Percentiles rank a stretch among this genome's conserved stretches.
These are phyloP conservation scores for Lanmaoa pseudosensibilis DNA, from an alignment of 768 basidiomycete genomes.

Conservation along the genomic window DNA sequence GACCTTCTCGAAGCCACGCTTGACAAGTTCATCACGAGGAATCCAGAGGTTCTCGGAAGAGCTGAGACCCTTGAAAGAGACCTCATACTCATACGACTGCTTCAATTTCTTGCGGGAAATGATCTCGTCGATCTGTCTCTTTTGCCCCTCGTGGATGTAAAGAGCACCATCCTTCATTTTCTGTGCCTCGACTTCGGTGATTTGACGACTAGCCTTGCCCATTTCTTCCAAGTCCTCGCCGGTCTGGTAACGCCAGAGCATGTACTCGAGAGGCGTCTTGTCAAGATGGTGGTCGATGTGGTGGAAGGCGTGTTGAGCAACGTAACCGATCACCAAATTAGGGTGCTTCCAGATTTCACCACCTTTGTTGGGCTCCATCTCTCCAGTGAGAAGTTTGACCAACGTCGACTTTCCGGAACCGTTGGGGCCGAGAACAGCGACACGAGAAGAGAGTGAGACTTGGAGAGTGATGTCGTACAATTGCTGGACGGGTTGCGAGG, in stretches of 20 bases:
- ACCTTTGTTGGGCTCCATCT: slow-evolving; percentile 94
- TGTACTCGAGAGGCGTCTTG: slow-evolving; percentile 98
- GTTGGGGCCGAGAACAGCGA: slow-evolving; percentile 97
- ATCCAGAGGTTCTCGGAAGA: slow-evolving; percentile 99
- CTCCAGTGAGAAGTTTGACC: slow-evolving; percentile 95
- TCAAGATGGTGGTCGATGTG: slow-evolving; percentile 98
- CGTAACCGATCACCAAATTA: slow-evolving; percentile 98
- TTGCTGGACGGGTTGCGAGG: slow-evolving; percentile 80
- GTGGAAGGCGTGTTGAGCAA: slow-evolving; percentile 99
- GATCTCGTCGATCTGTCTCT: slow-evolving; percentile 94
- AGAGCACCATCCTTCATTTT: slow-evolving; percentile 96
- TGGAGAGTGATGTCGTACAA: slow-evolving; percentile 94
- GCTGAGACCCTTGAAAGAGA: slow-evolving; percentile 90
- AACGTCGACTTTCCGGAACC: slow-evolving; percentile 98
- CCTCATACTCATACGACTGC: slow-evolving; percentile 99
- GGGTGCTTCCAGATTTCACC: slow-evolving; percentile 99
- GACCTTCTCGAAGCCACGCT: slow-evolving; percentile 96
- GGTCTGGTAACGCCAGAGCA: slow-evolving; percentile 99
- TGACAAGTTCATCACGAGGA: slow-evolving; percentile 93
- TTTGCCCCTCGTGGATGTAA: slow-evolving; percentile 89
- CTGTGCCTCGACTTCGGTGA: slow-evolving; percentile 82
- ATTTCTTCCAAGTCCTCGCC: slow-evolving; percentile 98
- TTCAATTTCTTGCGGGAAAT: slow-evolving; percentile 93
- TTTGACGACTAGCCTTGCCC: slow-evolving; percentile 85
- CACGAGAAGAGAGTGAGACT: slow-evolving; percentile 97